Evolutionary conservation across 2,329 filamentous ascomycete species (phyloP).

Genomic region (Aspergillus hortae): DNA sequence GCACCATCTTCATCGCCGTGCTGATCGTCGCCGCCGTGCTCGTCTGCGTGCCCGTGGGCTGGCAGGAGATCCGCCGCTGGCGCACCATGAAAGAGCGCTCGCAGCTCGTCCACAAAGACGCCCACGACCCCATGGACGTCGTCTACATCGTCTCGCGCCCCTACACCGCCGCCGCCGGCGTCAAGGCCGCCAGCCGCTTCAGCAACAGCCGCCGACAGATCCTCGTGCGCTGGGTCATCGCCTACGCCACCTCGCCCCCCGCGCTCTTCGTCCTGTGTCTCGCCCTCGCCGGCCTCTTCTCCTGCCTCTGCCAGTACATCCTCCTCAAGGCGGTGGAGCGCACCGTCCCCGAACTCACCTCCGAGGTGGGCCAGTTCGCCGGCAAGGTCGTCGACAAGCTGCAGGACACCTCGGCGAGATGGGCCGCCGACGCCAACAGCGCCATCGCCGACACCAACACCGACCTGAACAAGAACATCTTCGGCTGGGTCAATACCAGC

Average conservation of each 20-base stretch:
- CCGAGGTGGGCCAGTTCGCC: conserved; percentile 74
- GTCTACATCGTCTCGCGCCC: conserved; percentile 84
- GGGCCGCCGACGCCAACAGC: conserved; percentile 72
- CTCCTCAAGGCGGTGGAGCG: conserved; percentile 70
- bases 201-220: conserved; percentile 62
- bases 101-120: conserved; percentile 60
- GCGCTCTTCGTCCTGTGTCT: conserved; percentile 85
- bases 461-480: conserved; percentile 78
- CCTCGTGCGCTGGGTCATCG: conserved; percentile 75
- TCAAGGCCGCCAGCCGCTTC: conserved; percentile 66
- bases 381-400: conserved; percentile 71
- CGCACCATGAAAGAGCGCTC: conserved; percentile 67
- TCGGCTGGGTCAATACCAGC: conserved; percentile 82
- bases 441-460: conserved; percentile 63
- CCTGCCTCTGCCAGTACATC: conserved; percentile 77
- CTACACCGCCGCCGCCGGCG: conserved; percentile 67
- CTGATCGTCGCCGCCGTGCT: conserved; percentile 68
- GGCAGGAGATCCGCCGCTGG: conserved; percentile 75
- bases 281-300: conserved; percentile 75
- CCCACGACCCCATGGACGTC: conserved; percentile 78
- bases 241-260: conserved; percentile 80
- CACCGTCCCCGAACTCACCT: conserved; percentile 70
- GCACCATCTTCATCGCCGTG: conserved; percentile 72
- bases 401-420: conserved; percentile 68
- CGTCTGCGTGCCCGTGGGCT: conserved; percentile 75